Evolutionary conservation across 495 filamentous ascomycete species (phyloP).

Genomic region (Neurospora sp.): DNA sequence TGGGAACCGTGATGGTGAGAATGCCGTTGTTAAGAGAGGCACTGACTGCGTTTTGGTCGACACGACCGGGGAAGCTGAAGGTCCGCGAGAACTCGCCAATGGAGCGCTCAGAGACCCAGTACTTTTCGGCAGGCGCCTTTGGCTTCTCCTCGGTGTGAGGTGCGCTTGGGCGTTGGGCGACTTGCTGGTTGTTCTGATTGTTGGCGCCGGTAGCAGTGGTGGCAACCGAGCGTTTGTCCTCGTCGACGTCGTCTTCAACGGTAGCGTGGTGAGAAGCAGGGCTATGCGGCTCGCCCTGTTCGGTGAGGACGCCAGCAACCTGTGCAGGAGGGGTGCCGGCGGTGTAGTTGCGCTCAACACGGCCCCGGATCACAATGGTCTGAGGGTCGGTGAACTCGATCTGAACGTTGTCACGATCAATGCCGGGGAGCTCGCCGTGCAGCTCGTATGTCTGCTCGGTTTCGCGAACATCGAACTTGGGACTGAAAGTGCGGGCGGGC

Average conservation of each 20-base stretch:
- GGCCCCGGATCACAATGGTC: constrained; percentile 66
- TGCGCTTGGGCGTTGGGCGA: not conserved
- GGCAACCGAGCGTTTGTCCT: constrained; percentile 3
- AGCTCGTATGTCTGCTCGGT: constrained; percentile 59
- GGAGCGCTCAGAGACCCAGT: constrained; percentile 73
- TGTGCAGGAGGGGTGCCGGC: constrained; percentile 28
- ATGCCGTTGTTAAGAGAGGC: constrained; percentile 54
- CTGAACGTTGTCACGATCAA: constrained; percentile 63
- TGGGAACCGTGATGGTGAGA: constrained; percentile 63
- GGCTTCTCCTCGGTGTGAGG: constrained; percentile 13
- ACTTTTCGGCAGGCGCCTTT: constrained; percentile 41
- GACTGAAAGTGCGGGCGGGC: constrained; percentile 20
- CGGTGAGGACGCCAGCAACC: not conserved
- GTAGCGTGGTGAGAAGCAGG: constrained; percentile 30
- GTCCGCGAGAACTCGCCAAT: constrained; percentile 70
- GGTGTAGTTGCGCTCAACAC: constrained; percentile 47
- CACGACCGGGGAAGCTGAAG: constrained; percentile 65
- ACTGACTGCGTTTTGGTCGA: constrained; percentile 69
- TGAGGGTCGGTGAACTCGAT: constrained; percentile 79
- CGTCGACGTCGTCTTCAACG: constrained; percentile 20
- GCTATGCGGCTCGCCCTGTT: constrained; percentile 17
- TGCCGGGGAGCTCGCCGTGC: constrained; percentile 79
- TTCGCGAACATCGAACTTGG: constrained; percentile 72
- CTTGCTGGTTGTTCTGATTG: constrained; percentile 16
- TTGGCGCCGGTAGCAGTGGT: constrained; percentile 9